Base-by-base conservation (phyloP, 2,329 filamentous ascomycete species). In the Aspergillus niger region DNA sequence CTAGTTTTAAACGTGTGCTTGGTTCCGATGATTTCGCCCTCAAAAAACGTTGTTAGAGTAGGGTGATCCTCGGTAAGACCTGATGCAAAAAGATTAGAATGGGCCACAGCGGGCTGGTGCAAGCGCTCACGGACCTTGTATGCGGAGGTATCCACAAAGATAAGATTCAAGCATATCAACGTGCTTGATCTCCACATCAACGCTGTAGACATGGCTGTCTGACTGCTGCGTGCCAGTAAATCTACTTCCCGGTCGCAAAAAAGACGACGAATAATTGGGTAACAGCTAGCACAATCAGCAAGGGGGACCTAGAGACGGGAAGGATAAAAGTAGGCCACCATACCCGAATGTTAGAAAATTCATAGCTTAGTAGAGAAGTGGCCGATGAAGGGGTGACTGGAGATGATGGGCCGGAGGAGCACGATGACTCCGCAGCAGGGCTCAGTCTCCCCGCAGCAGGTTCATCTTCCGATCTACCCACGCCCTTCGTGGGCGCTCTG, bases 41-140 rank as follows among this genome's bases (percentile, higher is more conserved):
- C 94, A 70, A 99, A 99, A 75, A 96, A 99, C 1, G 95, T 99
- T 8, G 94, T 98, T 54, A 99, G 82, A n/a, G 93, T 97, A 11
- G 94, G 94, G 74, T 98, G 94, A 77, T 97, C 93, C 73, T 96
- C 90, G 0, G 95, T 98, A 15, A 99, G 82, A 55, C 93, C 93
- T 97, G 67, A 10, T 63, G 39, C 58, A 13, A 24, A n/a, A 8
- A 36, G 28, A 22, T 54, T 47, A 59, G 39, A 28, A 39, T 30
- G 4, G n/a, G 44, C 10, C 17, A 17, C 13, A 3, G 39, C 22
- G 17, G 30, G 20, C 5, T 41, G 38, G 24, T 55, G 53, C 39
- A 58, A 39, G 56, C 55, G 26, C 24, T 63, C 26, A 75, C 69
- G 61, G 62, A 93, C 94, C 94, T 89, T 97, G 91, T 67, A 99